These are phyloP conservation scores for Mimosa bimucronata DNA, from an alignment of 306 rosid species.

Conservation along the genomic window DNA sequence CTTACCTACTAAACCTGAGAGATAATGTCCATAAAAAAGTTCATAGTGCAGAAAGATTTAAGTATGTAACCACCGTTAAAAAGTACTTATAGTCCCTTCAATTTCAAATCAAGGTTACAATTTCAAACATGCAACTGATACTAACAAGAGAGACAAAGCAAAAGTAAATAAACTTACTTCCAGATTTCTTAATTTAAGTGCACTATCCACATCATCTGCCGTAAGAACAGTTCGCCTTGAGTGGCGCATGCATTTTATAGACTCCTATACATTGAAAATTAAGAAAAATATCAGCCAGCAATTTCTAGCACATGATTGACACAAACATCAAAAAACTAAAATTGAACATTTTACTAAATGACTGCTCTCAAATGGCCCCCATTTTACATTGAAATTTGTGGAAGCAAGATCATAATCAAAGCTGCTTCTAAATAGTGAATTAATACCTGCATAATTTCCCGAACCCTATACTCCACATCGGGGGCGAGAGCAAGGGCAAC, in stretches of 20 bases:
- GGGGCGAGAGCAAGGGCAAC: constrained; percentile 82
- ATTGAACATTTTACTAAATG: constrained; percentile 4
- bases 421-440: constrained; percentile 21
- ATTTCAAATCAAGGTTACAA: constrained; percentile 1
- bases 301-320: background rate
- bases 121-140: no score
- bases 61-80: constrained; percentile 1
- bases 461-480: constrained; percentile 89
- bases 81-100: background rate
- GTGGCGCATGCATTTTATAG: constrained; percentile 95
- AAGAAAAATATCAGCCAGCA: constrained; percentile 18
- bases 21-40: background rate
- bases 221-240: constrained; percentile 70
- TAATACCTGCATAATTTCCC: constrained; percentile 91
- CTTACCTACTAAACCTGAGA: background rate
- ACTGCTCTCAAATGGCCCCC: background rate
- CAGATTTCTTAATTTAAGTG: constrained; percentile 81
- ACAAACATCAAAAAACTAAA: background rate
- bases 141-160: background rate
- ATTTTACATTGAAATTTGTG: background rate
- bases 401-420: background rate
- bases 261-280: constrained; percentile 63
- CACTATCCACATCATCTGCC: constrained; percentile 79
- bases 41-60: background rate
- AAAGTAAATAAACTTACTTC: constrained; percentile 56